Evolutionary conservation across 768 basidiomycete genomes (phyloP).

Genomic region (Russula compacta): DNA sequence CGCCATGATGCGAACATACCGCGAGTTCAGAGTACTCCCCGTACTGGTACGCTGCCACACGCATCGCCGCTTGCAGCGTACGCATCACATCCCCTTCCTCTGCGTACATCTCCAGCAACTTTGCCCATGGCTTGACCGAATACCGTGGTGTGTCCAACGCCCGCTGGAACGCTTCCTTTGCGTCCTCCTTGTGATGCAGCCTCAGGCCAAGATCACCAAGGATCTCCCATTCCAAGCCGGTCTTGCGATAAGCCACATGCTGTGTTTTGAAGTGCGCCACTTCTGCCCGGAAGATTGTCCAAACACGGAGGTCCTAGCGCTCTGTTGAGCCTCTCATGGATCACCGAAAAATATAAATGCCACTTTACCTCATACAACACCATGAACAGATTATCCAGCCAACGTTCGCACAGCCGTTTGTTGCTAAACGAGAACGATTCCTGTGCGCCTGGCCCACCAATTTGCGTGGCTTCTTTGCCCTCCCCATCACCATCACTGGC

Average conservation of each 20-base stretch:
- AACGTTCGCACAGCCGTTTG: conserved; percentile 93
- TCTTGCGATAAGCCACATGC: conserved; percentile 96
- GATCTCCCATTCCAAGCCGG: conserved; percentile 96
- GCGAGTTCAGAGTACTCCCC: conserved; percentile 86
- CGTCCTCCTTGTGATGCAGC: conserved; percentile 96
- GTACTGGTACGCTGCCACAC: conserved; percentile 87
- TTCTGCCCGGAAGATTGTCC: conserved; percentile 98
- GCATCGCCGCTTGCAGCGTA: conserved; percentile 83
- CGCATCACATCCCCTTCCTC: conserved; percentile 92
- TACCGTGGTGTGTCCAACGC: conserved; percentile 84
- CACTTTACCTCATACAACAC: conserved; percentile 85
- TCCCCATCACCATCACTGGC: conserved; percentile 25
- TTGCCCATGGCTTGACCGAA: conserved; percentile 86
- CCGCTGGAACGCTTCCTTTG: conserved; percentile 94
- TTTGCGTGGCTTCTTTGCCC: conserved; percentile 21
- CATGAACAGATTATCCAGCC: conserved; percentile 98
- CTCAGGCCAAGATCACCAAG: conserved; percentile 88
- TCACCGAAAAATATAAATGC: neutral
- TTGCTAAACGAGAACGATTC: conserved; percentile 89
- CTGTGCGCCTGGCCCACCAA: conserved; percentile 23
- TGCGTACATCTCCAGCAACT: conserved; percentile 93
- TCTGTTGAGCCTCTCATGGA: neutral
- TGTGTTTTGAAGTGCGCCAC: conserved; percentile 99
- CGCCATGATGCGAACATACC: conserved; percentile 38
- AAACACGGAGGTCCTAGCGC: conserved; percentile 84